Evolutionary conservation across 305 asterid genomes (phyloP).

Genomic region (Solanum aculeatissimum): DNA sequence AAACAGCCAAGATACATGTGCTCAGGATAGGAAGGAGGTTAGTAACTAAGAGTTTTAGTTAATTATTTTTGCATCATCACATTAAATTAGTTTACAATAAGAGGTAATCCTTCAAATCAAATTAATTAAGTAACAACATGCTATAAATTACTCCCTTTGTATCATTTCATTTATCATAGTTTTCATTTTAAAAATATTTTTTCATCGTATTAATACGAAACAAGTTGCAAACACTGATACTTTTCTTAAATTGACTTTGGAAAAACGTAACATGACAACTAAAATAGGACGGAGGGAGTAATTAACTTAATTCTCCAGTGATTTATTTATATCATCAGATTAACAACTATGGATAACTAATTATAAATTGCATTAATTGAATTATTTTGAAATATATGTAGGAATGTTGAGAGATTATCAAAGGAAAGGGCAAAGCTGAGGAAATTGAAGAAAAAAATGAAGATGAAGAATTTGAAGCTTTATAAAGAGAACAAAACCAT

Average conservation of each 20-base stretch:
- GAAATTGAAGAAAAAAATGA: conserved; percentile 12
- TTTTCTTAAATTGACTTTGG: too few species aligned
- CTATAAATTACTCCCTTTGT: neutral
- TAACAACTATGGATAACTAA: neutral
- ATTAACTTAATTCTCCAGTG: too few species aligned
- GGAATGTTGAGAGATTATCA: conserved; percentile 4
- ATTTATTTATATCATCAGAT: neutral
- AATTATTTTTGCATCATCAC: neutral
- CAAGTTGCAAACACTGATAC: too few species aligned
- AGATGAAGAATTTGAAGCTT: conserved; percentile 24
- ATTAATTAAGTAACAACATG: neutral
- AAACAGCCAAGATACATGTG: neutral
- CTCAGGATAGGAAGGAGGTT: conserved; percentile 5
- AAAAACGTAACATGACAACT: too few species aligned
- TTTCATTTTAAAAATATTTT: too few species aligned
- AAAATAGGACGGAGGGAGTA: too few species aligned
- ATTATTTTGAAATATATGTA: neutral
- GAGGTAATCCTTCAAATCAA: neutral
- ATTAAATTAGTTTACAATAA: neutral
- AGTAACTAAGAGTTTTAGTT: neutral
- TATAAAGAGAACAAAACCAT: conserved; percentile 20
- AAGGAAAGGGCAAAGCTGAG: neutral
- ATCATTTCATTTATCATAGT: too few species aligned
- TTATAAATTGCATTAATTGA: neutral
- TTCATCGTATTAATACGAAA: too few species aligned